Base-by-base conservation (phyloP, 306 rosid genomes). In the Argentina anserina region DNA sequence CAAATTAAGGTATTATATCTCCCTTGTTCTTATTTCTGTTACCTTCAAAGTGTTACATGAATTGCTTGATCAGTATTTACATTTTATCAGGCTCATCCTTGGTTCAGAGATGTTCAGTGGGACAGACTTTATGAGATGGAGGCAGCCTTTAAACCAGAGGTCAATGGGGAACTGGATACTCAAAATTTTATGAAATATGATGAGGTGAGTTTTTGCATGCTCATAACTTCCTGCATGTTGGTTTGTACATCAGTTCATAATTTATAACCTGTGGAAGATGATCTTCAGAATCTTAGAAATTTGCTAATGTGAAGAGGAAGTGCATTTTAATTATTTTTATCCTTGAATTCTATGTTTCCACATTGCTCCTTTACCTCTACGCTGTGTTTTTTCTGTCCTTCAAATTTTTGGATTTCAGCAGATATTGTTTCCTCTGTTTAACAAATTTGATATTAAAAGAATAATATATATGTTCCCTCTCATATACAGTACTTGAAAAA, bases 61-160 rank as follows among this genome's bases (percentile, higher is more conserved):
- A n/a, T 15, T 53, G 72, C 37, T 72, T 10, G 74, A 7, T 50
- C 17, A 52, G 17, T 40, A 34, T 28, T 34, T 29, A 78, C 45
- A 74, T 65, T 52, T 56, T 63, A 69, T 71, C 82, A 93, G 98
- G 81, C 85, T 70, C 98, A 93, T 82, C 96, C 96, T 82, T 93
- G 98, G 98, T 87, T 93, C 85, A 93, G 80, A 83, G 93, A 81
- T 86, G 80, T 81, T 26, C 50, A 15, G 0, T 90, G 98, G 98
- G 92, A 90, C 68, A 78, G 61, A 72, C 93, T 93, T 69, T 93
- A 89, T 71, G 97, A 86, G 79, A 81, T 70, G 29, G 97, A 93
- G 61, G 98, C 98, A 60, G 97, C 98, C 63, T 93, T 90, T 84
- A 93, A 90, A 82, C 98, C 98, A 28, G 90, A 88, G 73, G 97